Evolutionary conservation across 495 filamentous ascomycete genomes (phyloP).

Genomic region (Penicillium goetzii): DNA sequence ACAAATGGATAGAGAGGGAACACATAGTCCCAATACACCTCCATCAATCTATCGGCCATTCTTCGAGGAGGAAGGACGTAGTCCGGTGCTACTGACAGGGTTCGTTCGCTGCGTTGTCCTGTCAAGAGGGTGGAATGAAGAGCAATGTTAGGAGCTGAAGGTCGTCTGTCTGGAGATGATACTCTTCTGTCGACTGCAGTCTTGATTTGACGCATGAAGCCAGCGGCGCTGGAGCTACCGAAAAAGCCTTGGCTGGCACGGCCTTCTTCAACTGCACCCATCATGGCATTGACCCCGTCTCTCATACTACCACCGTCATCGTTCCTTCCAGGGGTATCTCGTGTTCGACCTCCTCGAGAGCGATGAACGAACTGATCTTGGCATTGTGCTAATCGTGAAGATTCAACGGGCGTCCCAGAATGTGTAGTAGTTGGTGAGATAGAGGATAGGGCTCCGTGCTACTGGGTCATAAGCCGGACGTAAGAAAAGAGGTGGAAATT

Average conservation of each 20-base stretch:
- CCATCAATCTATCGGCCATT: constrained; percentile 44
- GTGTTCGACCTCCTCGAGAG: not conserved
- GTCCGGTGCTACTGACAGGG: constrained; percentile 18
- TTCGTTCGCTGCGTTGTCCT: constrained; percentile 13
- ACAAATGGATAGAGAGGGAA: constrained; percentile 48
- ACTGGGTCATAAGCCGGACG: not conserved
- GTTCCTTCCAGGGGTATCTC: not conserved
- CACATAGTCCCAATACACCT: constrained; percentile 46
- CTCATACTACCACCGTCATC: not conserved
- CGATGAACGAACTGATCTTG: not conserved
- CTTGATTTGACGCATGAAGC: constrained; percentile 46
- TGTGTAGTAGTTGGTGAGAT: constrained; percentile 1
- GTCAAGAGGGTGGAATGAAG: constrained; percentile 25
- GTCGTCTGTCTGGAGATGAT: constrained; percentile 25
- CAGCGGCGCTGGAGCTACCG: constrained; percentile 42
- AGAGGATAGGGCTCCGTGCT: constrained; percentile 13
- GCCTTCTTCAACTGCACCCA: constrained; percentile 44
- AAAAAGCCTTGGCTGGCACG: constrained; percentile 41
- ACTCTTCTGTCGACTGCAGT: constrained; percentile 41
- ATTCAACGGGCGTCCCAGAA: constrained; percentile 5
- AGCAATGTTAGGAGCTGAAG: constrained; percentile 19
- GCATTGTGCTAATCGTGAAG: not conserved
- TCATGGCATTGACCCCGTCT: constrained; percentile 45
- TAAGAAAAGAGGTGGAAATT: not conserved
- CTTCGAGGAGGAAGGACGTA: constrained; percentile 47